These are phyloP conservation scores for Annulohypoxylon bovei DNA, from an alignment of 495 filamentous ascomycete genomes.

Conservation along the genomic window DNA sequence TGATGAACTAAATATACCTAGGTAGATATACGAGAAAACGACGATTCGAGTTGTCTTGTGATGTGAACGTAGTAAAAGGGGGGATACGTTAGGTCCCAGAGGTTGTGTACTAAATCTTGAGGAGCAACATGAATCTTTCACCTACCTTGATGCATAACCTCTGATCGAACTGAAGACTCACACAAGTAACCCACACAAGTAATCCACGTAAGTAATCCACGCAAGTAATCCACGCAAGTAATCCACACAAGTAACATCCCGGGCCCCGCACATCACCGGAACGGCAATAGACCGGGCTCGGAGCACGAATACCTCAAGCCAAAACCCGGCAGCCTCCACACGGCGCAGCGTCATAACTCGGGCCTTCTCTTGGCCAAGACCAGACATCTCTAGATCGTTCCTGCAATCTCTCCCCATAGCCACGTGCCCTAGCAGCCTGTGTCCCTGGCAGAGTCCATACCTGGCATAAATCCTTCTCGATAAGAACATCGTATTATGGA, in stretches of 20 bases:
- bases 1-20: background rate
- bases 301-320: background rate
- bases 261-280: background rate
- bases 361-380: background rate
- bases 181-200: no score
- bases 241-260: no score
- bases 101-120: background rate
- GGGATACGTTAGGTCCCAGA: background rate
- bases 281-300: background rate
- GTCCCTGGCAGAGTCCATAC: background rate
- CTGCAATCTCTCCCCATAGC: slow-evolving; percentile 17
- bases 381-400: slow-evolving; percentile 15
- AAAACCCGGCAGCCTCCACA: background rate
- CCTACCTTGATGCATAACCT: background rate
- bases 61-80: background rate
- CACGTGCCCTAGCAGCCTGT: slow-evolving; percentile 17
- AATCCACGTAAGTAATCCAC: no score
- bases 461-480: background rate
- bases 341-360: background rate
- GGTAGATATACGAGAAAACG: background rate
- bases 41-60: background rate
- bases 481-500: background rate
- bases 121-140: background rate
- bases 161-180: background rate
- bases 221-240: no score